Evolutionary conservation across 331 rosid species (phyloP), one percentile per base, ranked within the genome.

Genomic region (Pyracantha coccinea): DNA sequence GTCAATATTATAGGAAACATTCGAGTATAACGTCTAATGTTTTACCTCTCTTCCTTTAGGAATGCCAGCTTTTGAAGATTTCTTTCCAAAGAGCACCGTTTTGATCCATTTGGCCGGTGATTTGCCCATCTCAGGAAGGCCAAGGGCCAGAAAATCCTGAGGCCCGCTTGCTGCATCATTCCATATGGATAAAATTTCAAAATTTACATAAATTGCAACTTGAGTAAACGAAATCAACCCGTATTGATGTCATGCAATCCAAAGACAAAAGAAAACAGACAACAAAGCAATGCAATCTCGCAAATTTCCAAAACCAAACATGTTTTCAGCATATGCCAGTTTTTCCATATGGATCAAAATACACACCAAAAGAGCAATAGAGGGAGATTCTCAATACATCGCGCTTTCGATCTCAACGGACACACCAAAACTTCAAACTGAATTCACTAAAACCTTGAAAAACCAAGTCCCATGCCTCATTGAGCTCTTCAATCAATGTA

Each of bases 31-130:
- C 2, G 65, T 63, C 10, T 58, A 29, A 16, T 31, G 19, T 31
- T 61, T 81, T 89, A 95, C 96, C 92, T 92, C 99, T 89, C 97
- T 88, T 73, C 86, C 87, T 82, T 81, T 95, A 4, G 88, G 73
- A 76, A 85, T 57, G 69, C 86, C 82, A 64, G 90, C 83, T 82
- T 89, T 95, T 52, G 97, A 80, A 14, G 96, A 78, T 83, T 92
- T 95, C 85, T 95, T 95, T 81, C 97, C 92, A 41, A 95, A 92
- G 38, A 95, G 85, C 24, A 92, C 89, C 19, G 88, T 81, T 84
- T 88, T 92, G 85, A 95, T 92, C 99, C 99, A 95, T 89, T 90
- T 95, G 69, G 84, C 97, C 0, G 99, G 99, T 38, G 99, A 95
- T 79, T 92, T 95, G 23, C 97, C 97, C 99, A 95, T 95, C 74